Evolutionary conservation across 306 rosid genomes (phyloP), one percentile per base, ranked within the genome.

Genomic region (Alnus glutinosa): DNA sequence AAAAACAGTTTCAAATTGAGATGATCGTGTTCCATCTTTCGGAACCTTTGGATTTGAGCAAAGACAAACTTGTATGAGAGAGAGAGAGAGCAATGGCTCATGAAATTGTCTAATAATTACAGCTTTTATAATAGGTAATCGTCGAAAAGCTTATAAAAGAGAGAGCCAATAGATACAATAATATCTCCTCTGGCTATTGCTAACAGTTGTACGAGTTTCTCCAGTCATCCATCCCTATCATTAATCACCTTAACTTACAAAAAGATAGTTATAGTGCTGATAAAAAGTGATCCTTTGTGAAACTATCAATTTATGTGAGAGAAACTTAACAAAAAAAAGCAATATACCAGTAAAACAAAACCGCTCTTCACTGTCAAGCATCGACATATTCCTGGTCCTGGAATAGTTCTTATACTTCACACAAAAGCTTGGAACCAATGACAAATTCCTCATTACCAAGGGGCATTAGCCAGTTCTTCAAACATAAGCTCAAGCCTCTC

Each of bases 361-460:
- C 10, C 10, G 3, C 15, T 28, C 55, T 75, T 75, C 44, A 39
- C 44, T 5, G 1, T 39, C 44, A 39, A 39, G 44, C 44, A 39
- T 39, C 44, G 5, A 63, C 73, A 74, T 36, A 46, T 32, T 71
- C 71, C 47, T 28, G 13, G 70, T 67, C 49, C 51, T 13, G 37
- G 57, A 44, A 3, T 23, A 23, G 28, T 23, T 23, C 28, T 0
- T 23, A 23, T 23, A 23, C 28, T 39, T 9, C 3, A 54, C 55
- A 36, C n/a, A 39, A 63, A 48, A 18, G 39, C 61, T 32, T 32
- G 1, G 10, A 13, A 18, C 14, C 57, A 19, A 18, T 57, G 30
- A 9, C 46, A 67, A 28, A 55, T 80, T 23, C 28, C 47, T 47
- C 75, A 62, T 81, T 80, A 84, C 93, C 93, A 91, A 70, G 90